Percentiles rank a stretch among this genome's conserved stretches.
Evolutionary conservation across 495 filamentous ascomycete genomes (phyloP).

Genomic region (Diplogelasinospora grovesii): DNA sequence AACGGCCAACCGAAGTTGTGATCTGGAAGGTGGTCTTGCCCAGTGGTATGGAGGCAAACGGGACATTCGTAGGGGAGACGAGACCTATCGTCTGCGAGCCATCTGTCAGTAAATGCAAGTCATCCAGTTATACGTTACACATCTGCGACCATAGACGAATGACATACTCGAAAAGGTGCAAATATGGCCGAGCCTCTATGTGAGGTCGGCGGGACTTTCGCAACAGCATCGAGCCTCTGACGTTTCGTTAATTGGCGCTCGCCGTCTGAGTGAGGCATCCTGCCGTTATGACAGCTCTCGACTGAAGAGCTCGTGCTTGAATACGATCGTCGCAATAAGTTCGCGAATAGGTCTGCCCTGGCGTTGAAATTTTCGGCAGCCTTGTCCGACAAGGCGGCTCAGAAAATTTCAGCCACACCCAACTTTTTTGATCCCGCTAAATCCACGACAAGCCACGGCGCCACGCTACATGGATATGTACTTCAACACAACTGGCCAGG

Average conservation of each 20-base stretch:
- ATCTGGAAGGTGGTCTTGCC: slow-evolving; percentile 95
- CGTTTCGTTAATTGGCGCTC: slow-evolving; percentile 58
- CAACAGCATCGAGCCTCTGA: slow-evolving; percentile 48
- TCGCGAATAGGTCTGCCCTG: too few species aligned
- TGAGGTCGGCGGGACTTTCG: slow-evolving; percentile 24
- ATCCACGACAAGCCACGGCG: too few species aligned
- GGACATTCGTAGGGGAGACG: slow-evolving; percentile 81
- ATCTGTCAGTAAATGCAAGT: background rate
- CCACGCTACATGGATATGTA: too few species aligned
- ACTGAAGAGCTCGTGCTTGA: slow-evolving; percentile 3
- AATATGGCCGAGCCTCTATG: slow-evolving; percentile 66
- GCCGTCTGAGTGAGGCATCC: slow-evolving; percentile 43
- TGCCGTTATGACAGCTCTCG: slow-evolving; percentile 12
- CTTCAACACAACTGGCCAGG: too few species aligned
- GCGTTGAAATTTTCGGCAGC: slow-evolving; percentile 18
- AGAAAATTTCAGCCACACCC: slow-evolving; percentile 22
- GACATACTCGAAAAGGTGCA: slow-evolving; percentile 81
- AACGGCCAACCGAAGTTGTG: slow-evolving; percentile 84
- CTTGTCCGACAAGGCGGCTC: slow-evolving; percentile 8
- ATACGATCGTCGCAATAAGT: too few species aligned
- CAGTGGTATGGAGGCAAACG: slow-evolving; percentile 79
- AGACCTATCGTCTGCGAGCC: slow-evolving; percentile 71
- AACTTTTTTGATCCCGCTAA: too few species aligned
- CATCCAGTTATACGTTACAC: background rate
- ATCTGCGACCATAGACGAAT: background rate